Base-by-base conservation (phyloP, 176 grass and related monocot genomes). In the Eragrostis nindensis region DNA sequence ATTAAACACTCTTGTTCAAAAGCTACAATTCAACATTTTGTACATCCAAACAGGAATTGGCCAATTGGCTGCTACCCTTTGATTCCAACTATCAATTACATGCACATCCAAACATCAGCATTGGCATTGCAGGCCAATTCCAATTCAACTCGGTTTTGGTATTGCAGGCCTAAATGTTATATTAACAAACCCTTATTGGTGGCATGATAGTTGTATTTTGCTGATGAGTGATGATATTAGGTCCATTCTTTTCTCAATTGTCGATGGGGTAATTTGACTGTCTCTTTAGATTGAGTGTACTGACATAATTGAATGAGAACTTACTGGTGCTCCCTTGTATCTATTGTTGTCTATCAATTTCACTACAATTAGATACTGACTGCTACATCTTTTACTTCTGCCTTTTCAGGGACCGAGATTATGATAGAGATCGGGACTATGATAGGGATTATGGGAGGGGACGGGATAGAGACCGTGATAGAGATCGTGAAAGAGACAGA, bases 351-450 rank as follows among this genome's bases (percentile, higher is more conserved):
- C 66, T 77, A 38, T 36, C 66, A 29, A 40, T 67, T 89, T 85
- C 16, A 52, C 30, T 54, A 21, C 19, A 6, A 68, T 59, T 22
- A 63, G 43, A 62, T 45, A 26, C 64, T 45, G 21, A 81, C 21
- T 66, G 9, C 0, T 59, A 12, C 15, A 16, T 11, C 15, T 25
- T 39, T 64, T 18, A 27, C 73, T 24, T 80, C 14, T 79, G 25
- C 70, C 73, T 82, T 78, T 70, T 21, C 42, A 89, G 89, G 81
- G 89, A 89, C 16, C 67, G 77, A 61, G 89, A 94, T 52, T 91
- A 94, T 66, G 82, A 89, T 56, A 90, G 91, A 76, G 86, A 94
- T 36, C 80, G 83, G 42, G 87, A 93, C 78, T 78, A 89, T 24
- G 91, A 92, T 63, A 84, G 87, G 72, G 88, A 90, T 12, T 69